Percentiles rank a stretch among this genome's conserved stretches.
Conservation (phyloP, 2,329 filamentous ascomycete species). For the Monilinia laxa region DNA sequence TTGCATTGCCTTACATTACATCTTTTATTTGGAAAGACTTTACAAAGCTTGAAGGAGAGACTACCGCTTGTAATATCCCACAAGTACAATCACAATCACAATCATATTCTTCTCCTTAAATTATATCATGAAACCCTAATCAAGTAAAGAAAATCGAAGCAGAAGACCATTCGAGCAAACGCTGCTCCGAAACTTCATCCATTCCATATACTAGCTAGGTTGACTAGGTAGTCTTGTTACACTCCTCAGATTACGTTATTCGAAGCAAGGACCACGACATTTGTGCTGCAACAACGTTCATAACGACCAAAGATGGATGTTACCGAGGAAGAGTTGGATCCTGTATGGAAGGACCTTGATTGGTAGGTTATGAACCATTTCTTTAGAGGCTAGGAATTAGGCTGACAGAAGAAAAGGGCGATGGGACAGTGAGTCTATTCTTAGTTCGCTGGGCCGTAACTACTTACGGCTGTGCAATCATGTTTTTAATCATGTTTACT, state of each 20-base stretch:
- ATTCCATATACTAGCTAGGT: too few species aligned
- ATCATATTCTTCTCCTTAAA: background rate
- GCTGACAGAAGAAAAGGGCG: conserved; percentile 47
- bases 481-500: conserved; percentile 2
- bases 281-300: background rate
- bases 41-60: background rate
- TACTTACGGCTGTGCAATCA: background rate
- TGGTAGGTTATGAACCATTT: conserved; percentile 32
- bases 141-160: background rate
- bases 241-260: background rate
- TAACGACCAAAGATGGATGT: conserved; percentile 48
- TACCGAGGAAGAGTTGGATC: conserved; percentile 46
- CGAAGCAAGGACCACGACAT: background rate
- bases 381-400: conserved; percentile 16
- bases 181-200: conserved; percentile 11
- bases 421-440: conserved; percentile 63
- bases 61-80: background rate
- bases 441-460: conserved; percentile 58
- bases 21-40: background rate
- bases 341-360: conserved; percentile 39
- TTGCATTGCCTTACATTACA: too few species aligned
- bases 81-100: background rate
- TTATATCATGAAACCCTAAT: conserved; percentile 9
- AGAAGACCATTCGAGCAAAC: background rate
- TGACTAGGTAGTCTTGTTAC: conserved; percentile 6